Base-by-base conservation (phyloP, 345 rosid genomes). In the Arabidopsis suecica region DNA sequence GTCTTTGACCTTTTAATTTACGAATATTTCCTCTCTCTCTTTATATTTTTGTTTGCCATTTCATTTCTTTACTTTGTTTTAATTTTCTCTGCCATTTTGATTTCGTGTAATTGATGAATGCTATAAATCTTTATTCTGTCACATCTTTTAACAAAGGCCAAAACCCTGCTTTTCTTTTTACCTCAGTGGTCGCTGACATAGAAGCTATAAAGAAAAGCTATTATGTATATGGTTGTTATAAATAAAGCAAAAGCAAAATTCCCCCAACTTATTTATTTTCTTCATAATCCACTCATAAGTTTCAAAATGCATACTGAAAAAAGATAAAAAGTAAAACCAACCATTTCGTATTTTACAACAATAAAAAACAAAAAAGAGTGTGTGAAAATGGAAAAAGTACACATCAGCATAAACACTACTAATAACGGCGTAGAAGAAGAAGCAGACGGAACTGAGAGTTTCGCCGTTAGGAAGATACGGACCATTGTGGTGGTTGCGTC, bases 101-200 rank as follows among this genome's bases (percentile, higher is more conserved):
- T 61, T 41, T 49, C 5, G 2, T 41, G 0, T 11, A 20, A 9
- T 44, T 61, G 41, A 41, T 23, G 30, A 42, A 47, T 9, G 25
- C 2, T 36, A 7, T 10, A 7, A 10, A 51, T 16, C 13, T 40
- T 23, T 11, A 65, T 53, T 65, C 72, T 71, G 81, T 78, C 81
- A 78, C 81, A 65, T 58, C 77, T 78, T 78, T 78, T 78, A 78
- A 78, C 72, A 78, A 71, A 78, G 77, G 77, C 77, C 77, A 71
- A 71, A 71, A 59, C 68, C 22, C 66, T 78, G 77, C 81, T 76
- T 71, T 78, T 65, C 62, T 65, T 71, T 77, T 78, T 78, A 58
- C 68, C 68, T 65, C 77, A 71, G 72, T 77, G 72, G 72, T 77
- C 76, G 30, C 80, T 77, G 80, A 71, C 80, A 71, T 55, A 40